Conservation (phyloP, 352 stramenopile species). For the Phytophthora constricta region DNA sequence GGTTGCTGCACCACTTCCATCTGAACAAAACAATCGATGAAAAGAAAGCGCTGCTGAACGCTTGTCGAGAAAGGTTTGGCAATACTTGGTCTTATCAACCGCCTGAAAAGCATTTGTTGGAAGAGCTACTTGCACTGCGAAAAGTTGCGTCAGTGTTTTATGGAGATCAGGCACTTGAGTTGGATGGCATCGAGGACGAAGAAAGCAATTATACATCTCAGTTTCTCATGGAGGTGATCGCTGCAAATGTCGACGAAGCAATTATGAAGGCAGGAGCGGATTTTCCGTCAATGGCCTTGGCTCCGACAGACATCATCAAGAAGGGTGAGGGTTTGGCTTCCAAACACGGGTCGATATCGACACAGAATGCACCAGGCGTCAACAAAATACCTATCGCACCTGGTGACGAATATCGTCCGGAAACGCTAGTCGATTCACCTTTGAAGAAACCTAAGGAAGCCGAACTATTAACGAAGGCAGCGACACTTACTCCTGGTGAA, state of each 20-base stretch:
- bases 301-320: too few species aligned
- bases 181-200: conserved; percentile 14
- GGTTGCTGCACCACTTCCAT: conserved; percentile 43
- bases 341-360: too few species aligned
- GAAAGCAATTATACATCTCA: conserved; percentile 20
- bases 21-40: conserved; percentile 37
- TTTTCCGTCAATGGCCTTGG: background rate
- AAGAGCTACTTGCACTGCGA: conserved; percentile 23
- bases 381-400: background rate
- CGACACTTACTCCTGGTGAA: background rate
- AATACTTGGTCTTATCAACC: conserved; percentile 17
- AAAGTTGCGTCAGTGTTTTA: conserved; percentile 22
- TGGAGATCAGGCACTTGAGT: conserved; percentile 1
- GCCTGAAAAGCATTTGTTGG: conserved; percentile 19
- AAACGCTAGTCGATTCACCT: background rate
- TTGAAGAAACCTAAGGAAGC: background rate
- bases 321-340: too few species aligned
- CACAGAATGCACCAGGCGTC: background rate
- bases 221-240: conserved; percentile 34
- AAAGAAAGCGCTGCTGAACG: conserved; percentile 40
- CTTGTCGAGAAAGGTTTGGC: conserved; percentile 36
- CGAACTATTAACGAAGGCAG: background rate
- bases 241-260: conserved; percentile 26
- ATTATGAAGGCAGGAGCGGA: conserved; percentile 15
- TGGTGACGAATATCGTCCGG: background rate